Conservation (phyloP, 1,284 basidiomycete species). For the Melampsora larici-populina region DNA sequence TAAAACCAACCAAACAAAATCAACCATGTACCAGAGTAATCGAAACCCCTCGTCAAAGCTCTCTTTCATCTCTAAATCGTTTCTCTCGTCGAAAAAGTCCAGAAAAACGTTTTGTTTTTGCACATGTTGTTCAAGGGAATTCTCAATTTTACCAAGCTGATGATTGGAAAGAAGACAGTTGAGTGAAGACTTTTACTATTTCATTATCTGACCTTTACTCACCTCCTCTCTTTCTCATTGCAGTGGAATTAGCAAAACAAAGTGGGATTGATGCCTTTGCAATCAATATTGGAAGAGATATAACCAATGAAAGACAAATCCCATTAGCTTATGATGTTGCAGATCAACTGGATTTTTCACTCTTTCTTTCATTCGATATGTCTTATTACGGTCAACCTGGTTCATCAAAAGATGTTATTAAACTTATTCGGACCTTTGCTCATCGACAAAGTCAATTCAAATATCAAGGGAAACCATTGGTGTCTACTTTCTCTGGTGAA, state of each 20-base stretch:
- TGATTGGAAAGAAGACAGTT: slow-evolving; percentile 36
- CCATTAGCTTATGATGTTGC: slow-evolving; percentile 31
- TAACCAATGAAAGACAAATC: slow-evolving; percentile 34
- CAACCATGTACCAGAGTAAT: background rate
- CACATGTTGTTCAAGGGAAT: slow-evolving; percentile 39
- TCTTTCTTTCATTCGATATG: slow-evolving; percentile 41
- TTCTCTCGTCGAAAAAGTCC: background rate
- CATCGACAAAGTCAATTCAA: slow-evolving; percentile 15
- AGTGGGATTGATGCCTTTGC: slow-evolving; percentile 40
- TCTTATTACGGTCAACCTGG: slow-evolving; percentile 22
- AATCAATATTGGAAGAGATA: slow-evolving; percentile 35
- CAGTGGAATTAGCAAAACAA: background rate
- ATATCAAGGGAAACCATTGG: slow-evolving; percentile 24
- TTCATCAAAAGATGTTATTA: slow-evolving; percentile 29
- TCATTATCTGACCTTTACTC: no score
- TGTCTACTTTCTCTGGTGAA: slow-evolving; percentile 39
- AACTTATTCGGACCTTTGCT: slow-evolving; percentile 8
- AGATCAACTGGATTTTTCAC: slow-evolving; percentile 21
- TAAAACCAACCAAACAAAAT: no score
- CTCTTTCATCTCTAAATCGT: no score
- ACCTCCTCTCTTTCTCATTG: background rate
- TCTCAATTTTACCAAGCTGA: slow-evolving; percentile 23
- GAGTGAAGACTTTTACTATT: background rate
- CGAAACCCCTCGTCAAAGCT: background rate
- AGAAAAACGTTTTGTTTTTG: slow-evolving; percentile 23